phyloP scores from a whole-genome alignment of 1,284 basidiomycete genomes.

The Polyporus tsugae region DNA sequence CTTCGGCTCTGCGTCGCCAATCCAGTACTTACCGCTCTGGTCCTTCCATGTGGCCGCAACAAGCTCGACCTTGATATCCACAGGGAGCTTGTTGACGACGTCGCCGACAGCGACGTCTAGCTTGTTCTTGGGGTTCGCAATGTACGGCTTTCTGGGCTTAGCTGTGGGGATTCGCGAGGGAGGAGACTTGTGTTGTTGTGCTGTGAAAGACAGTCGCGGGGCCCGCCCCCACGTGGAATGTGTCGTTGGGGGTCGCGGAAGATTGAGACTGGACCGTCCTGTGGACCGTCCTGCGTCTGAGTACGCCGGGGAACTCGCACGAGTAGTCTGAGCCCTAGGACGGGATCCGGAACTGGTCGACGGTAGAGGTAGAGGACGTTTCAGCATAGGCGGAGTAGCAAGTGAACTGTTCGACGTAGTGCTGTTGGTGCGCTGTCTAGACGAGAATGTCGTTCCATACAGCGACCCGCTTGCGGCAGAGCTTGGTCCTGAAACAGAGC shows the following conservation, averaged over 20 bases:
- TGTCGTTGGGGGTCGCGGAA: constrained; percentile 46
- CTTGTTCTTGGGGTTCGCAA: constrained; percentile 87
- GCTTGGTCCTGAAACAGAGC: constrained; percentile 60
- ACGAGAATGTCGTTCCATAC: constrained; percentile 75
- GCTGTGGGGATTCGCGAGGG: constrained; percentile 54
- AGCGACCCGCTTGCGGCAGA: constrained; percentile 43
- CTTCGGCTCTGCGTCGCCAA: constrained; percentile 87
- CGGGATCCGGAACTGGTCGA: constrained; percentile 38
- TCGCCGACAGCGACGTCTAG: constrained; percentile 92
- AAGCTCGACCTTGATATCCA: constrained; percentile 85
- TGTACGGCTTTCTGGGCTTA: constrained; percentile 69
- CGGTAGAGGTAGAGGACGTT: constrained; percentile 30
- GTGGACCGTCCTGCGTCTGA: constrained; percentile 54
- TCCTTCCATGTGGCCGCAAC: constrained; percentile 89
- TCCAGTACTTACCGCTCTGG: constrained; percentile 95
- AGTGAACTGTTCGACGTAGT: constrained; percentile 51
- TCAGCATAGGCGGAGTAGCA: constrained; percentile 41
- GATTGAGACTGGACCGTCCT: constrained; percentile 37
- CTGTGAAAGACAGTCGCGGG: constrained; percentile 64
- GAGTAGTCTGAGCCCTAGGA: constrained; percentile 51
- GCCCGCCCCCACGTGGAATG: constrained; percentile 74
- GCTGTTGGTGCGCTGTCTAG: constrained; percentile 80
- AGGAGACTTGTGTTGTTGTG: constrained; percentile 48
- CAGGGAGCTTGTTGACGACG: constrained; percentile 88
- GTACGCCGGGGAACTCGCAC: constrained; percentile 63